These are phyloP conservation scores for Gnomoniopsis smithogilvyi DNA, from an alignment of 2,329 filamentous ascomycete species.

Conservation along the genomic window DNA sequence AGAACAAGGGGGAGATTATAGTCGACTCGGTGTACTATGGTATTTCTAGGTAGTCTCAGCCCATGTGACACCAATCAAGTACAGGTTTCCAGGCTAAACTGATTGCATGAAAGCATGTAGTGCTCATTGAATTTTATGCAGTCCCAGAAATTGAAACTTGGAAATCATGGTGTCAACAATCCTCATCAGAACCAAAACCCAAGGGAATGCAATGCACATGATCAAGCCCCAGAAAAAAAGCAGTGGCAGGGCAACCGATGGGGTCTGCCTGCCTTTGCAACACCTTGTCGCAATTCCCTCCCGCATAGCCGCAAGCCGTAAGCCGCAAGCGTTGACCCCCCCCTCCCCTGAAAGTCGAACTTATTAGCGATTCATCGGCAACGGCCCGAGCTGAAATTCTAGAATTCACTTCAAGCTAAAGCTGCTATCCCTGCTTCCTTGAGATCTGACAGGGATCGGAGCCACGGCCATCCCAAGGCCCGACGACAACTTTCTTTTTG, in stretches of 20 bases:
- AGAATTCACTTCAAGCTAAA: not conserved
- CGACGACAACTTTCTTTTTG: slow-evolving; percentile 5
- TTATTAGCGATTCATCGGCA: not conserved
- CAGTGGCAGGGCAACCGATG: slow-evolving; percentile 18
- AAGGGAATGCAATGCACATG: not conserved
- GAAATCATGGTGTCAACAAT: not conserved
- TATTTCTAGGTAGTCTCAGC: no score
- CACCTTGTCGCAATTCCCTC: not conserved
- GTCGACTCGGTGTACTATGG: no score
- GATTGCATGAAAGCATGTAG: no score
- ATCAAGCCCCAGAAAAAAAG: slow-evolving; percentile 4
- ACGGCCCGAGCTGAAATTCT: slow-evolving; percentile 15
- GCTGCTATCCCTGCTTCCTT: not conserved
- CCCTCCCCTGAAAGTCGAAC: not conserved
- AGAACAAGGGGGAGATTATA: no score
- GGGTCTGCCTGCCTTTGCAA: not conserved
- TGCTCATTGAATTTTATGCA: no score
- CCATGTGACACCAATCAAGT: no score
- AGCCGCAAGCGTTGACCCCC: not conserved
- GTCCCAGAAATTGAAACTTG: no score
- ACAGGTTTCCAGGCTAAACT: no score
- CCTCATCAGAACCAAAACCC: not conserved
- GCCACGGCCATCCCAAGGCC: slow-evolving; percentile 2
- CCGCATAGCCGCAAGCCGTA: not conserved
- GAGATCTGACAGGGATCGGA: not conserved